Conservation (phyloP, 2,329 filamentous ascomycete genomes). For the Tolypocladium pustulatum region DNA sequence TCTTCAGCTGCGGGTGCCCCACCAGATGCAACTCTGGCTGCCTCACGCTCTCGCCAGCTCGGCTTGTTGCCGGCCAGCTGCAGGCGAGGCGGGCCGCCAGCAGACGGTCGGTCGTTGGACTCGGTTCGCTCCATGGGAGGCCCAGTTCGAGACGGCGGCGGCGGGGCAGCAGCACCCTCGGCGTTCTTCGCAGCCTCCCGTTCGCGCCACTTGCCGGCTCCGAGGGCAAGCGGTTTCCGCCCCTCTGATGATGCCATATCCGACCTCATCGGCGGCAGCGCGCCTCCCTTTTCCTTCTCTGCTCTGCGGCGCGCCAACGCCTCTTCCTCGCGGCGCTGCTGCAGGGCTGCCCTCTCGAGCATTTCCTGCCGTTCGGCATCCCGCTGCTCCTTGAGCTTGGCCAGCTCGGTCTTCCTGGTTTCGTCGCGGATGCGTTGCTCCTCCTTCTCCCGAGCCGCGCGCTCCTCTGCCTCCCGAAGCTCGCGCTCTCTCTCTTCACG, state of each 20-base stretch:
- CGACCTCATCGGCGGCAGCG: slow-evolving; percentile 8
- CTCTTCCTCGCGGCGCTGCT: slow-evolving; percentile 79
- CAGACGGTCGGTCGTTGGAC: slow-evolving; percentile 30
- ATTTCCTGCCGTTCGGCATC: slow-evolving; percentile 59
- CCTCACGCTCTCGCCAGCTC: slow-evolving; percentile 66
- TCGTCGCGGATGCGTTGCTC: slow-evolving; percentile 73
- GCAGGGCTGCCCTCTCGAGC: slow-evolving; percentile 53
- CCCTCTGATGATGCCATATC: slow-evolving; percentile 13
- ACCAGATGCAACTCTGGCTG: slow-evolving; percentile 29
- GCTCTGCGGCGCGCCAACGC: slow-evolving; percentile 65
- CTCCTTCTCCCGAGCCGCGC: slow-evolving; percentile 69
- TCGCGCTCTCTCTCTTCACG: slow-evolving; percentile 73
- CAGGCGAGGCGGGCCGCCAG: slow-evolving; percentile 48
- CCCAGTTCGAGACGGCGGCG: slow-evolving; percentile 16
- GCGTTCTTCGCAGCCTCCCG: slow-evolving; percentile 20
- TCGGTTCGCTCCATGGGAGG: slow-evolving; percentile 33
- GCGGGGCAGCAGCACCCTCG: slow-evolving; percentile 16
- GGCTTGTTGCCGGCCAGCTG: slow-evolving; percentile 51
- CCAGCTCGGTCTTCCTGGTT: slow-evolving; percentile 62
- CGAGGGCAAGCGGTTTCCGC: slow-evolving; percentile 21
- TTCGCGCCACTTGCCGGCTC: slow-evolving; percentile 32
- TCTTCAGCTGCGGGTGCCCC: slow-evolving; percentile 20
- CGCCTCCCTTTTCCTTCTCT: slow-evolving; percentile 43
- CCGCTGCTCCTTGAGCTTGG: slow-evolving; percentile 55
- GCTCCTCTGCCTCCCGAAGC: slow-evolving; percentile 77